A percentile compares a stretch with the other conserved stretches of the same genome.
phyloP scores from a whole-genome alignment of 2,329 filamentous ascomycete species.

The Lachnellula cervina region DNA sequence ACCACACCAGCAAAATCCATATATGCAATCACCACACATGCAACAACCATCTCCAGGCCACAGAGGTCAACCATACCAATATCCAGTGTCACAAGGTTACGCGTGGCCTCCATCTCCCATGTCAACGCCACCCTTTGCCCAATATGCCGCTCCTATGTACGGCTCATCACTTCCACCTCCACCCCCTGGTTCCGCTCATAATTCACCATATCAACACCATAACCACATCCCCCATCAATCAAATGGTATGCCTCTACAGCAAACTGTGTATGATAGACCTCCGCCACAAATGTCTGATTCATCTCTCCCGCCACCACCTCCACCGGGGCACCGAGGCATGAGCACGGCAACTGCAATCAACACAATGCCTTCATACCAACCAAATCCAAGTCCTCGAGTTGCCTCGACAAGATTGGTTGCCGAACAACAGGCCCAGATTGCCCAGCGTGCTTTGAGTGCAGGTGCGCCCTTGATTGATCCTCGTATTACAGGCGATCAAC shows the following conservation, averaged over 20 bases:
- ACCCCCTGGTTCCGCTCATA: conserved; percentile 27
- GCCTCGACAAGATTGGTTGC: conserved; percentile 35
- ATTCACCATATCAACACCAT: conserved; percentile 29
- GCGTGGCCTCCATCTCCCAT: conserved; percentile 52
- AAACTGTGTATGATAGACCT: conserved; percentile 31
- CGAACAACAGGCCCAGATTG: conserved; percentile 29
- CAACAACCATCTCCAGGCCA: conserved; percentile 31
- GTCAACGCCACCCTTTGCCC: conserved; percentile 46
- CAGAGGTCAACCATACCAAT: conserved; percentile 35
- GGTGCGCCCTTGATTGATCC: conserved; percentile 25
- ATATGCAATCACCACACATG: conserved; percentile 37
- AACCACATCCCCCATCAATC: conserved; percentile 26
- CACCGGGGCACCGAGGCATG: conserved; percentile 23
- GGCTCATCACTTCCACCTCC: conserved; percentile 36
- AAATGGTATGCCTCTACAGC: conserved; percentile 15
- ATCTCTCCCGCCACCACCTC: conserved; percentile 30
- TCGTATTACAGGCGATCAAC: conserved; percentile 13
- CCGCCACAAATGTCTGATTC: conserved; percentile 33
- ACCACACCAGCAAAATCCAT: conserved; percentile 35
- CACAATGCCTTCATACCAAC: conserved; percentile 28
- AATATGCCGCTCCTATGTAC: conserved; percentile 34
- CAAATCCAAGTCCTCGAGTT: conserved; percentile 35
- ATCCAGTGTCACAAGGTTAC: conserved; percentile 39
- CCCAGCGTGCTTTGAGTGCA: conserved; percentile 27
- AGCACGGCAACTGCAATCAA: conserved; percentile 24